Evolutionary conservation across 352 stramenopile genomes (phyloP).

Genomic region (Globisporangium nodosum): DNA sequence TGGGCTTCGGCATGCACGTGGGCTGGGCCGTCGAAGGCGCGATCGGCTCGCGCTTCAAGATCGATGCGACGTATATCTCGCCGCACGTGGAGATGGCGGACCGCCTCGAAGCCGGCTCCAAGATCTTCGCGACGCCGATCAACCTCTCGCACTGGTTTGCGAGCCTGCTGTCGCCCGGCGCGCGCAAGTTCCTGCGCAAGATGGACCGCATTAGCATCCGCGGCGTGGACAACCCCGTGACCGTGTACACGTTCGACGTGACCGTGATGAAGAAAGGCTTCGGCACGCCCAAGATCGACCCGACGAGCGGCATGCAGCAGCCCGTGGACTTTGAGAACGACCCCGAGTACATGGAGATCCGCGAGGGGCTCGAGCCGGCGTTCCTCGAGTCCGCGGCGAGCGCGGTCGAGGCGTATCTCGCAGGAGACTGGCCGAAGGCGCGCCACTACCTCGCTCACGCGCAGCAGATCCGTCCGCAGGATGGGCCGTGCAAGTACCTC

Average conservation of each 20-base stretch:
- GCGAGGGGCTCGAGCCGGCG: conserved; percentile 68
- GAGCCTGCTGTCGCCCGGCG: conserved; percentile 53
- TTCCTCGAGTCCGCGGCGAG: conserved; percentile 67
- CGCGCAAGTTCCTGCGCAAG: conserved; percentile 73
- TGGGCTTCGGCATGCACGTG: conserved; percentile 96
- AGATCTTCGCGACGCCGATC: conserved; percentile 86
- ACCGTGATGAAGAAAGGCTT: conserved; percentile 77
- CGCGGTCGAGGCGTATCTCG: conserved; percentile 72
- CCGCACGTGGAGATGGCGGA: conserved; percentile 93
- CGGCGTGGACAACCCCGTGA: conserved; percentile 74
- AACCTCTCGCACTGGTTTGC: conserved; percentile 85
- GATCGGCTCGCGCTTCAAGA: conserved; percentile 94
- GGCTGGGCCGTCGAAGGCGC: conserved; percentile 95
- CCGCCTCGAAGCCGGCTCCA: conserved; percentile 92
- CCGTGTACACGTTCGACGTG: conserved; percentile 86
- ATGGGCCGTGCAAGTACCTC: conserved; percentile 89
- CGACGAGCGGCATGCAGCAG: conserved; percentile 47
- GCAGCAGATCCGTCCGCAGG: conserved; percentile 67
- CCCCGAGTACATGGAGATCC: conserved; percentile 79
- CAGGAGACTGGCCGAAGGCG: conserved; percentile 67
- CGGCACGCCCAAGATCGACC: conserved; percentile 62
- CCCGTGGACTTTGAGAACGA: conserved; percentile 82
- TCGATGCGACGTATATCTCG: conserved; percentile 97
- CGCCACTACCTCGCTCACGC: conserved; percentile 68
- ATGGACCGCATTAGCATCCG: conserved; percentile 85